Base-by-base conservation (phyloP, 805 yeast genomes). In the Trichomonascus vanleenenianus region DNA sequence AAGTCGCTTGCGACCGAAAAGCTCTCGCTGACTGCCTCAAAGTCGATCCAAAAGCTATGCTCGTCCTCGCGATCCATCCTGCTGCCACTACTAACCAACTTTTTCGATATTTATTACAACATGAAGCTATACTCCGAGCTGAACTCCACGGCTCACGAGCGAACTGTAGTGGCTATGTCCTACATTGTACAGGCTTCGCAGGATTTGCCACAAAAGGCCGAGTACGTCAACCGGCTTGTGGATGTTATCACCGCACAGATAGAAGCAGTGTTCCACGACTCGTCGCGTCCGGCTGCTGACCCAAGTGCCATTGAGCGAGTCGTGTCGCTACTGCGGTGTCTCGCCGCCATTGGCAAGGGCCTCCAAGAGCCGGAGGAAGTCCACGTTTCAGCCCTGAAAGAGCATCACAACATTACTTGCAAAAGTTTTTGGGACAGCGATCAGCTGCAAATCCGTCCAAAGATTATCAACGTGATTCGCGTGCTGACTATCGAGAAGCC, bases 341-440 rank as follows among this genome's bases (percentile, higher is more conserved):
- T 87, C 0, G 71, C 72, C n/a, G 85, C 82, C 44, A 66, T 86
- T 2, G 93, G 87, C 0, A 81, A 79, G 46, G 86, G 88, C 0
- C 61, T 83, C 56, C 76, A 76, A 42, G 61, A 74, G 2, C 81
- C 85, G 0, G 78, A 71, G 34, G 86, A 80, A 2, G 58, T 18
- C 19, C 18, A 9, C 32, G 30, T 10, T 44, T 22, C 36, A 9
- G 36, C 39, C 3, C 22, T 30, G 5, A 20, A 32, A 12, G 27
- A 22, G 27, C 27, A 22, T 5, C 27, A 22, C 27, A 22, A 22
- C 8, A 22, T 22, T 22, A 22, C 27, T 22, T 22, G 27, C 27
- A 22, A 22, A 22, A 22, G 8, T 8, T 59, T 58, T 40, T 59
- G 66, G 55, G 52, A 58, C 8, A 57, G 60, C 5, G 59, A 65